Percentiles rank a stretch among this genome's conserved stretches.
Conservation (phyloP, 306 rosid species). For the Urtica urens region DNA sequence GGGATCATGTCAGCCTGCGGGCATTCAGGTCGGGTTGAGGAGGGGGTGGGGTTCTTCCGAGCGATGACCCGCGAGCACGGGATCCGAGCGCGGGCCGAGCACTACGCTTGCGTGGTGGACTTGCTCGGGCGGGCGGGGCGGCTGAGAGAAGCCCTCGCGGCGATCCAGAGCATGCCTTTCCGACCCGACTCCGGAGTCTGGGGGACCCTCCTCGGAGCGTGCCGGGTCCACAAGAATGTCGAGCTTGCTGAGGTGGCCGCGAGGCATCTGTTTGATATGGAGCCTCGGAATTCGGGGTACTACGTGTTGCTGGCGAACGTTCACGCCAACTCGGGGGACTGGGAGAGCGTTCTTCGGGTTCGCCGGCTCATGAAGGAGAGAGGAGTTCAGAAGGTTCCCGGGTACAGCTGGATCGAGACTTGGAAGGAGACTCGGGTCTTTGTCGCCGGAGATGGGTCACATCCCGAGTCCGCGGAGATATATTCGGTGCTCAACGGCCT, state of each 20-base stretch:
- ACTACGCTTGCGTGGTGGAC: slow-evolving; percentile 5
- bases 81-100: slow-evolving; percentile 1
- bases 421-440: background rate
- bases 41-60: background rate
- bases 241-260: slow-evolving; percentile 5
- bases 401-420: slow-evolving; percentile 3
- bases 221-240: slow-evolving; percentile 3
- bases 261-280: background rate
- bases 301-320: background rate
- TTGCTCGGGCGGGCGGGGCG: background rate
- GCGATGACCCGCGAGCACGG: background rate
- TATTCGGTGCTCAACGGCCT: background rate
- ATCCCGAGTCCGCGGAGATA: slow-evolving; percentile 1
- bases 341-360: background rate
- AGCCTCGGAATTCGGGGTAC: background rate
- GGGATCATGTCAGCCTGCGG: slow-evolving; percentile 4
- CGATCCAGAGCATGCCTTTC: background rate
- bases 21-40: slow-evolving; percentile 1
- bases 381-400: background rate
- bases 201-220: background rate
- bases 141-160: background rate
- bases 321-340: slow-evolving; percentile 1
- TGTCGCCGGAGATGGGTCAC: slow-evolving; percentile 3
- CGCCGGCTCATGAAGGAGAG: slow-evolving; percentile 2
- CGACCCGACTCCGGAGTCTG: background rate